Evolutionary conservation across 495 filamentous ascomycete genomes (phyloP).

Genomic region (Hypoxylon rickii): DNA sequence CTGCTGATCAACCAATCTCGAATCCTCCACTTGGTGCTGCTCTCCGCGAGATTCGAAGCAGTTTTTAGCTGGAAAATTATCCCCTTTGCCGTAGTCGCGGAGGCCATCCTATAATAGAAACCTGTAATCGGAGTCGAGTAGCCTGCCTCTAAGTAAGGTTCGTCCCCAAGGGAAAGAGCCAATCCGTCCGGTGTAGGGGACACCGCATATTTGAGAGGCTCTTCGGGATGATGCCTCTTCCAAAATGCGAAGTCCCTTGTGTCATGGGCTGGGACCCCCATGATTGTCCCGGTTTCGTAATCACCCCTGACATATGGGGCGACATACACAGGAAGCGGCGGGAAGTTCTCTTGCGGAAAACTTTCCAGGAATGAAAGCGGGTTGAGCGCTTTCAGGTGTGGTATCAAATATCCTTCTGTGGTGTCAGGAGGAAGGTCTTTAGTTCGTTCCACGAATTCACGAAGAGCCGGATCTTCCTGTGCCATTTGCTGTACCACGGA

Average conservation of each 20-base stretch:
- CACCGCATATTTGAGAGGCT: slow-evolving; percentile 57
- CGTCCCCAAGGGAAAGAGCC: slow-evolving; percentile 43
- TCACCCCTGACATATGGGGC: slow-evolving; percentile 86
- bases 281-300: slow-evolving; percentile 87
- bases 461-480: slow-evolving; percentile 61
- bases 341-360: slow-evolving; percentile 51
- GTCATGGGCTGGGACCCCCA: slow-evolving; percentile 91
- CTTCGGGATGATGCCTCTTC: slow-evolving; percentile 63
- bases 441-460: slow-evolving; percentile 66
- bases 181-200: slow-evolving; percentile 56
- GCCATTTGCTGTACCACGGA: slow-evolving; percentile 68
- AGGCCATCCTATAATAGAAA: slow-evolving; percentile 60
- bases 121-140: slow-evolving; percentile 68
- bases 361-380: slow-evolving; percentile 64
- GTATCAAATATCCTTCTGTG: slow-evolving; percentile 73
- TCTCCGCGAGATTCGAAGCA: slow-evolving; percentile 57
- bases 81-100: slow-evolving; percentile 63
- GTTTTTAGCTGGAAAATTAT: slow-evolving; percentile 62
- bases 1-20: slow-evolving; percentile 88
- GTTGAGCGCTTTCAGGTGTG: slow-evolving; percentile 64
- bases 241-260: slow-evolving; percentile 77
- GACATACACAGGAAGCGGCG: slow-evolving; percentile 73
- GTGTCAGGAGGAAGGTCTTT: slow-evolving; percentile 68
- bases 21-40: slow-evolving; percentile 72
- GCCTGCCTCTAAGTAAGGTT: slow-evolving; percentile 64